phyloP scores from a whole-genome alignment of 345 rosid genomes.

The Ricinus communis region DNA sequence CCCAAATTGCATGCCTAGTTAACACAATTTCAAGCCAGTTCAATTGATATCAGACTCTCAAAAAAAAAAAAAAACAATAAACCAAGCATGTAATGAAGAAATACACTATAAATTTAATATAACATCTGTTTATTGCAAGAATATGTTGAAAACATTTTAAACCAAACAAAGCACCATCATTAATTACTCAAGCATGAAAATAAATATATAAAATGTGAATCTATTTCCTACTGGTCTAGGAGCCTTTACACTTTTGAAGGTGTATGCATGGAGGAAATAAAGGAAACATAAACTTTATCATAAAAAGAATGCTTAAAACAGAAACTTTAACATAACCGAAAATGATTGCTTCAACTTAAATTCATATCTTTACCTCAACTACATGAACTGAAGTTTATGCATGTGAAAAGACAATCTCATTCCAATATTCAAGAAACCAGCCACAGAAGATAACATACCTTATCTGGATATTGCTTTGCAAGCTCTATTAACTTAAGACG shows the following conservation, averaged over 20 bases:
- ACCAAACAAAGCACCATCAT: not conserved
- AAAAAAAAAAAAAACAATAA: not conserved
- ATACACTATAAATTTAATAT: not conserved
- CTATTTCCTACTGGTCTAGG: not conserved
- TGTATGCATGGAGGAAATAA: not conserved
- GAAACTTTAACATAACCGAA: not conserved
- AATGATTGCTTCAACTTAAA: not conserved
- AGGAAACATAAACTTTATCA: not conserved
- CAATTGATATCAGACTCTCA: not conserved
- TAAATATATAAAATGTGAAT: not conserved
- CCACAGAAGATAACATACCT: slow-evolving; percentile 40
- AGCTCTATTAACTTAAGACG: slow-evolving; percentile 82
- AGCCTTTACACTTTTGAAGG: not conserved
- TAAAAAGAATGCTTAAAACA: not conserved
- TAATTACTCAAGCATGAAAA: not conserved
- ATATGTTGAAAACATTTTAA: not conserved
- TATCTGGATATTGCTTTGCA: slow-evolving; percentile 74
- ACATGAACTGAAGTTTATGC: not conserved
- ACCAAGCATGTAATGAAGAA: not conserved
- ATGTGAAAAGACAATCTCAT: not conserved
- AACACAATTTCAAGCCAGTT: not conserved
- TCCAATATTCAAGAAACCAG: not conserved
- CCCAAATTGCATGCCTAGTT: not conserved
- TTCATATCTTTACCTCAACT: not conserved
- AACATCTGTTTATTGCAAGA: not conserved